Percentiles rank a stretch among this genome's conserved stretches.
Evolutionary conservation across 192 early-diverging fungal species (phyloP).

Genomic region (Coemansia sp.): DNA sequence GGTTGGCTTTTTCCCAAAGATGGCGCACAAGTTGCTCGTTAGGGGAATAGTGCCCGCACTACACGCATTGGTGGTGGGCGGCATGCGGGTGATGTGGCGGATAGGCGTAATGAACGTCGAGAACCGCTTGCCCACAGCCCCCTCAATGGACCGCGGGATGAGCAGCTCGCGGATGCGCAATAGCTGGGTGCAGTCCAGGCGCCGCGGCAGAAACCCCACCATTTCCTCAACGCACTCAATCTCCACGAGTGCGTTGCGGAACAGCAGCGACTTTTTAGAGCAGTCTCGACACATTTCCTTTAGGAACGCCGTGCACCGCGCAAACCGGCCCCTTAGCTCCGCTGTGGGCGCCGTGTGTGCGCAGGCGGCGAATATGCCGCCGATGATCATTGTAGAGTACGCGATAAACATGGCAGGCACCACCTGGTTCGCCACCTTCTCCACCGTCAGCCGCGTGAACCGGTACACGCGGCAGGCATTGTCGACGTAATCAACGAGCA

Average conservation of each 20-base stretch:
- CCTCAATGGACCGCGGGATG: conserved; percentile 32
- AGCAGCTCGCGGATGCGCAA: conserved; percentile 20
- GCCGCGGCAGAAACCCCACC: conserved; percentile 34
- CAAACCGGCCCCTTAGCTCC: conserved; percentile 11
- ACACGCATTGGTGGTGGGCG: background rate
- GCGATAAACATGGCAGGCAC: conserved; percentile 46
- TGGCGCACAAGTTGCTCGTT: no score
- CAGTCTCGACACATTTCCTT: conserved; percentile 7
- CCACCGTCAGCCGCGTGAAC: conserved; percentile 5
- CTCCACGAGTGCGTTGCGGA: conserved; percentile 19
- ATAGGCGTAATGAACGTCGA: conserved; percentile 19
- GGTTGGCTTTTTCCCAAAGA: no score
- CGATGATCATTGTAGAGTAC: conserved; percentile 34
- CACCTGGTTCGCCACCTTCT: conserved; percentile 12
- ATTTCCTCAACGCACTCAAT: conserved; percentile 34
- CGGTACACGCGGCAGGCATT: conserved; percentile 17
- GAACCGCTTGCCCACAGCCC: conserved; percentile 26
- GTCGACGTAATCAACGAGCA: conserved; percentile 33
- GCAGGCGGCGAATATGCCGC: conserved; percentile 42
- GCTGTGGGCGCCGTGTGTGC: conserved; percentile 31
- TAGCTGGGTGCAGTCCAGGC: conserved; percentile 17
- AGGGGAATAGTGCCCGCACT: background rate
- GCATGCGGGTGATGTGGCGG: conserved; percentile 1
- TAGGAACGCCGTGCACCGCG: background rate
- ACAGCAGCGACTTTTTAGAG: conserved; percentile 22